A percentile compares a stretch with the other conserved stretches of the same genome.
Evolutionary conservation across 495 filamentous ascomycete species (phyloP).

Genomic region (Aspergillus incahuasiensis): DNA sequence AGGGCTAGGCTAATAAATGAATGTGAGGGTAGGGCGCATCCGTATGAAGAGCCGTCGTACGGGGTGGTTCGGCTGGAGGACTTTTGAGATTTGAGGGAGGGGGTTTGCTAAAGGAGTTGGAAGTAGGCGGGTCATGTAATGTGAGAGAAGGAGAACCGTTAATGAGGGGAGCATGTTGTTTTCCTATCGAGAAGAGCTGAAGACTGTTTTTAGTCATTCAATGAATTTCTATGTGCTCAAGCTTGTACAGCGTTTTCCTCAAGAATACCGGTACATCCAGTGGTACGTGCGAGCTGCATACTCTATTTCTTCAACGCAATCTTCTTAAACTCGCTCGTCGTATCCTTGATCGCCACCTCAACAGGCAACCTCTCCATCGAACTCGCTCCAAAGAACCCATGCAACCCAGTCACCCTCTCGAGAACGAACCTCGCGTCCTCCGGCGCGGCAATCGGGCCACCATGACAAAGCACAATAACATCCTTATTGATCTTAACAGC

Average conservation of each 20-base stretch:
- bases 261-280: no score
- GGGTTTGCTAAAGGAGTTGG: no score
- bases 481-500: conserved; percentile 49
- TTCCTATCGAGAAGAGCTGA: no score
- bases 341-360: conserved; percentile 59
- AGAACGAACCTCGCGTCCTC: conserved; percentile 61
- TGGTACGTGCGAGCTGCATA: no score
- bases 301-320: conserved; percentile 21
- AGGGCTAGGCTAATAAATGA: no score
- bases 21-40: conserved; percentile 18
- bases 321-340: conserved; percentile 56
- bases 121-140: no score
- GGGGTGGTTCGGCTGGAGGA: conserved; percentile 17
- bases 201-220: no score
- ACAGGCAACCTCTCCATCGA: conserved; percentile 69
- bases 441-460: conserved; percentile 59
- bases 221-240: no score
- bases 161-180: no score
- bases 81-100: neutral
- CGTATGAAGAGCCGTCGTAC: conserved; percentile 21
- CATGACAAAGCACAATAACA: conserved; percentile 65
- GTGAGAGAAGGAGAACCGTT: no score
- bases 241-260: no score
- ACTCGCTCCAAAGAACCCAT: conserved; percentile 69
- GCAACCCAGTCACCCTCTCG: conserved; percentile 52